Percentiles rank a stretch among this genome's conserved stretches.
These are phyloP conservation scores for Starmerella ratchasimensis DNA, from an alignment of 805 yeast genomes.

Conservation along the genomic window DNA sequence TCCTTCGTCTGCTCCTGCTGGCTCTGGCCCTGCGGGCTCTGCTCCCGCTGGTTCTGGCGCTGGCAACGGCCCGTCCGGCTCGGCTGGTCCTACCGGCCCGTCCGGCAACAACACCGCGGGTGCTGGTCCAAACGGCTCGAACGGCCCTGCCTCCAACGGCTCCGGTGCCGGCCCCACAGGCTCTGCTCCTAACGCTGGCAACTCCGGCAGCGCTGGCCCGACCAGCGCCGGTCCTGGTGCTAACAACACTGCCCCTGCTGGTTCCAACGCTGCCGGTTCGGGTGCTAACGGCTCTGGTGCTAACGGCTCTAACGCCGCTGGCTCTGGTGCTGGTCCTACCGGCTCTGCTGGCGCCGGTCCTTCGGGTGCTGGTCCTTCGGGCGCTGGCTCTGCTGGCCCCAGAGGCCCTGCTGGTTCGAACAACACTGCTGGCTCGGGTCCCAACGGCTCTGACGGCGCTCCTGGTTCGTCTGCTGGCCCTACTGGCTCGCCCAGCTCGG, in stretches of 20 bases:
- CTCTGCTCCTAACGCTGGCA: too few species aligned
- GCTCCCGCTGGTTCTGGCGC: too few species aligned
- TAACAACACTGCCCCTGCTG: not conserved
- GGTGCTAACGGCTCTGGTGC: too few species aligned
- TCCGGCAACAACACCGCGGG: too few species aligned
- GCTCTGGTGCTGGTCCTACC: not conserved
- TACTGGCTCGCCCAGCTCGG: slow-evolving; percentile 6
- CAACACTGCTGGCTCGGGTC: not conserved
- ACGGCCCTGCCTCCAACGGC: not conserved
- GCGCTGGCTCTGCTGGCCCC: slow-evolving; percentile 1
- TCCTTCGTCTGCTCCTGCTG: too few species aligned
- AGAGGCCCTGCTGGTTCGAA: not conserved
- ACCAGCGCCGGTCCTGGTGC: not conserved
- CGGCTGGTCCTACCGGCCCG: not conserved
- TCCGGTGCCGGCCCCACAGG: too few species aligned
- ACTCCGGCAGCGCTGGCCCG: not conserved
- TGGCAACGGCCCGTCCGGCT: too few species aligned
- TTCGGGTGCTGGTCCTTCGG: not conserved
- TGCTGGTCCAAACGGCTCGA: not conserved
- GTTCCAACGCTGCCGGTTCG: not conserved
- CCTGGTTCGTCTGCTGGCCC: slow-evolving; percentile 2
- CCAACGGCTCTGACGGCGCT: not conserved
- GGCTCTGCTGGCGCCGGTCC: not conserved
- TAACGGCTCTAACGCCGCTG: too few species aligned
- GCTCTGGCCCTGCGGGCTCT: too few species aligned